Conservation (phyloP, 768 basidiomycete genomes). For the Filobasidium floriforme region DNA sequence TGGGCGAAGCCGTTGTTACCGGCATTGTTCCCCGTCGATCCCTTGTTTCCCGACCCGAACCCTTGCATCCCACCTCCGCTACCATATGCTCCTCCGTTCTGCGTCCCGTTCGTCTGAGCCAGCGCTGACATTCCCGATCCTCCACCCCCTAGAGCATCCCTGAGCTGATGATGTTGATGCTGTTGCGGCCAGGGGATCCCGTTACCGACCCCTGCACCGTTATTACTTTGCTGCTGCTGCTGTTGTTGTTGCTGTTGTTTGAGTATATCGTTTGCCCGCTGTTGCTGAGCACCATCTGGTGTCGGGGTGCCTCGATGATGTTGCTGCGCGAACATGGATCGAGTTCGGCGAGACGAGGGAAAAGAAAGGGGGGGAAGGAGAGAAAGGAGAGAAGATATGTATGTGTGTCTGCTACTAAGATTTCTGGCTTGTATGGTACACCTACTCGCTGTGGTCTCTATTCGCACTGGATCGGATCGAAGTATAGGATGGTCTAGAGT, state of each 20-base stretch:
- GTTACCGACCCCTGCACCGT: background rate
- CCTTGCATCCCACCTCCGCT: constrained; percentile 7
- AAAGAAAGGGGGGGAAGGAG: background rate
- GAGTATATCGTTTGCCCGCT: background rate
- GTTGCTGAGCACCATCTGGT: constrained; percentile 6
- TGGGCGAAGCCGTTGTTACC: background rate
- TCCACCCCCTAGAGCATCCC: background rate
- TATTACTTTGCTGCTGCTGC: background rate
- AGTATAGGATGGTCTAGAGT: too few relatives aligned
- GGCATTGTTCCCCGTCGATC: background rate
- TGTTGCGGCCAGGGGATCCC: constrained; percentile 8
- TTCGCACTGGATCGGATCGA: too few relatives aligned
- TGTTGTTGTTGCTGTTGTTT: constrained; percentile 11
- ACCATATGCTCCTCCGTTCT: constrained; percentile 5
- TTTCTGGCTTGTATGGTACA: too few relatives aligned
- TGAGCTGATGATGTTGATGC: constrained; percentile 5
- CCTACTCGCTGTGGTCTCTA: too few relatives aligned
- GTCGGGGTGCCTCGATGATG: constrained; percentile 8
- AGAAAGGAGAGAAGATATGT: background rate
- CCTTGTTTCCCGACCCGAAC: background rate
- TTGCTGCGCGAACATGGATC: constrained; percentile 9
- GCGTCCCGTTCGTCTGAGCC: constrained; percentile 10
- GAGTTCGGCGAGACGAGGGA: background rate
- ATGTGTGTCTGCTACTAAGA: too few relatives aligned
- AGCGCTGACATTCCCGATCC: background rate